Percentiles rank a stretch among this genome's conserved stretches.
phyloP scores from a whole-genome alignment of 495 filamentous ascomycete species.

The Hyaloscypha bicolor region DNA sequence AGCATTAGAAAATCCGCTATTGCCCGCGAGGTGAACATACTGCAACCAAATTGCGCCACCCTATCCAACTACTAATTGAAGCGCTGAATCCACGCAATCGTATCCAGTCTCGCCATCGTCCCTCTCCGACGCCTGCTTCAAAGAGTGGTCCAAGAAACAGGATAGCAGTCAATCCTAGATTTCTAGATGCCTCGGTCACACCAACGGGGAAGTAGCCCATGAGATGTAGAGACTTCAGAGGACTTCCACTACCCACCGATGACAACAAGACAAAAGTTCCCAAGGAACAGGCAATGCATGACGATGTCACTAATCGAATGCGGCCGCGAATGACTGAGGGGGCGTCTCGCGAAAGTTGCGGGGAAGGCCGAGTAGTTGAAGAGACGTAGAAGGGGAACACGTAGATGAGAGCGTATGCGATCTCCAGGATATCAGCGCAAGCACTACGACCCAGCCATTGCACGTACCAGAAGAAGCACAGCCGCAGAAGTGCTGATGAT shows the following conservation, averaged over 20 bases:
- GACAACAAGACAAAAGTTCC: constrained; percentile 26
- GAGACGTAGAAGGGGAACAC: constrained; percentile 91
- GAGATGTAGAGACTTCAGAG: constrained; percentile 58
- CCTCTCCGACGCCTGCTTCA: constrained; percentile 70
- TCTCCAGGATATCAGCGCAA: constrained; percentile 38
- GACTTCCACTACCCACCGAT: constrained; percentile 31
- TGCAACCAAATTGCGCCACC: constrained; percentile 57
- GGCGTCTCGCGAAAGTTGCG: constrained; percentile 81
- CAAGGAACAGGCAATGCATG: constrained; percentile 49
- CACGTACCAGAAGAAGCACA: constrained; percentile 22
- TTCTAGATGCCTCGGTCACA: constrained; percentile 57
- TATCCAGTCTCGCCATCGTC: constrained; percentile 69
- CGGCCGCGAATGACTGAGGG: constrained; percentile 88
- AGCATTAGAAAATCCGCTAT: not conserved
- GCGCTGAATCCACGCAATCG: constrained; percentile 31
- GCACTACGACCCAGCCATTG: not conserved
- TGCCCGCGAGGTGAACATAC: constrained; percentile 37
- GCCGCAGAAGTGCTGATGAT: constrained; percentile 25
- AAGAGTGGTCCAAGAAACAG: constrained; percentile 87
- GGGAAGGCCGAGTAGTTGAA: constrained; percentile 74
- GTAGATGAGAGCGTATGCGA: constrained; percentile 81
- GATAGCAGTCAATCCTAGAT: constrained; percentile 68
- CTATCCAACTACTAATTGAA: constrained; percentile 46
- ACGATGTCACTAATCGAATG: constrained; percentile 70
- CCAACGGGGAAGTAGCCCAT: constrained; percentile 78